Evolutionary conservation across 805 yeast species (phyloP), one percentile per base, ranked within the genome.

Genomic region (Ogataea trehalophila): DNA sequence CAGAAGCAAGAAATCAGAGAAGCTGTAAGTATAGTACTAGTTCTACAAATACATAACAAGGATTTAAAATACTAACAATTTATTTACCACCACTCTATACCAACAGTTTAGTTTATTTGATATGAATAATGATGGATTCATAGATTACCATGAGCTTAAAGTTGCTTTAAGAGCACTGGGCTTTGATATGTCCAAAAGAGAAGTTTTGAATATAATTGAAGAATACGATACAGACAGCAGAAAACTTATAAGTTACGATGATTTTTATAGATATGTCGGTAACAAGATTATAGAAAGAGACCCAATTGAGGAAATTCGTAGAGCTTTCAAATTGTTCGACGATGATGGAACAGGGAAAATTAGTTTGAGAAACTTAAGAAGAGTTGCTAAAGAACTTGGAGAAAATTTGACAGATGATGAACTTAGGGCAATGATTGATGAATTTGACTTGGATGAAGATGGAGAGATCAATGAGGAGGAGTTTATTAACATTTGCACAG

Each of bases 141-240:
- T 94, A 44, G 97, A 94, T 59, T 92, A 87, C 65, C 98, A 94
- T 60, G 98, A 92, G 59, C 72, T 89, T 54, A 91, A 89, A 67
- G 96, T 90, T 17, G 97, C 99, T 0, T 80, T 94, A 71, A 72
- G 95, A 46, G 99, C 99, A 0, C 73, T 94, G 37, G 98, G 97
- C 26, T 92, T 94, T 61, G 96, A 88, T 43, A 75, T 87, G 57
- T 70, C 85, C 29, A 82, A 90, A 58, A 76, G 82, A 52, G 89
- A 86, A 47, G 86, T 92, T 3, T 73, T 85, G 52, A 82, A 81
- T 42, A 76, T 89, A 20, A 83, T 94, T 41, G 85, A 82, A 45
- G 91, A 85, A 60, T 91, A 87, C 60, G 94, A 87, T 63, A 74
- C 86, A 3, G 91, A 85, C 51, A 86, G 85, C 51, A 74, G 84